Conservation (phyloP, 1,284 basidiomycete genomes). For the Mycena sp. region DNA sequence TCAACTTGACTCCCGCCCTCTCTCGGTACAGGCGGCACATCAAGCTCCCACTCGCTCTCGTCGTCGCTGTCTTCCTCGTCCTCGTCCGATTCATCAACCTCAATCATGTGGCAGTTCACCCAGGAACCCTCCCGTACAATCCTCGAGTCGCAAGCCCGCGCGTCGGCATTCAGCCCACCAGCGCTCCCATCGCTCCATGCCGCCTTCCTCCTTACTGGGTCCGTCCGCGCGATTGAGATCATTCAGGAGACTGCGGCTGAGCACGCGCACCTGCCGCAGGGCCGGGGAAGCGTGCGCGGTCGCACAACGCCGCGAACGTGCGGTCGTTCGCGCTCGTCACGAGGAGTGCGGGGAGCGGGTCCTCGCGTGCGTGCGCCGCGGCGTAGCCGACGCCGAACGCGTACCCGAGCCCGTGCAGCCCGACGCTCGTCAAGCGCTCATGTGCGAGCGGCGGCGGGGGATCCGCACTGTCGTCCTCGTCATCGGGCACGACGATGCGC, state of each 20-base stretch:
- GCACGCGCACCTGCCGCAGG: constrained; percentile 63
- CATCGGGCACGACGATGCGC: constrained; percentile 49
- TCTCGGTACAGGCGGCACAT: constrained; percentile 30
- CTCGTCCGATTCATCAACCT: constrained; percentile 45
- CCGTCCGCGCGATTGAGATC: constrained; percentile 64
- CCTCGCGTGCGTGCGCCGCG: constrained; percentile 35
- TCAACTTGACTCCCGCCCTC: constrained; percentile 24
- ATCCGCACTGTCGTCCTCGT: constrained; percentile 42
- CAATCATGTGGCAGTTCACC: constrained; percentile 64
- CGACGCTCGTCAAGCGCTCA: constrained; percentile 64
- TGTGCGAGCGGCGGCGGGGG: constrained; percentile 57
- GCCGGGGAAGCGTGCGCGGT: constrained; percentile 65
- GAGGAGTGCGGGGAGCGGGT: constrained; percentile 54
- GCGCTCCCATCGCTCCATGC: constrained; percentile 69
- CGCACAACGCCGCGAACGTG: constrained; percentile 64
- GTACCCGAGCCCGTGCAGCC: constrained; percentile 72
- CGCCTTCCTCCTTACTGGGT: constrained; percentile 49
- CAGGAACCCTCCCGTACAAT: constrained; percentile 69
- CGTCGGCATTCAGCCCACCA: constrained; percentile 67
- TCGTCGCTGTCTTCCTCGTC: constrained; percentile 43
- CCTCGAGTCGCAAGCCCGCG: constrained; percentile 65
- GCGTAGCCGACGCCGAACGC: constrained; percentile 73
- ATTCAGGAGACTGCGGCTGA: constrained; percentile 62
- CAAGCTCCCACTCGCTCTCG: constrained; percentile 35
- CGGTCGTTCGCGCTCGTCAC: constrained; percentile 68